Evolutionary conservation across 148 eudicot species (phyloP), one percentile per base, ranked within the genome.

Genomic region (Vaccinium vitisidaea): DNA sequence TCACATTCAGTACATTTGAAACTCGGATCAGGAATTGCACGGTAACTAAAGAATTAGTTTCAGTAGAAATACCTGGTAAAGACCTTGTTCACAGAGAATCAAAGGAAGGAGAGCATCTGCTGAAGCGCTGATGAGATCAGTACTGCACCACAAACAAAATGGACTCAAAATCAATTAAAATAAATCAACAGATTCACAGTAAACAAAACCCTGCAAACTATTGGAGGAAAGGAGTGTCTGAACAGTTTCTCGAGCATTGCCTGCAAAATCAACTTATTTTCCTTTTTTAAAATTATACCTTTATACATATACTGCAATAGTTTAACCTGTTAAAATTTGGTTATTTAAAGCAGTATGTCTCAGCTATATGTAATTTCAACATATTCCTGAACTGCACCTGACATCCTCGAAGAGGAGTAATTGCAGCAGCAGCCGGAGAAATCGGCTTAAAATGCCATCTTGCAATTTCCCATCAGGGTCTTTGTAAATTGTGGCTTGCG

Each of bases 21-120:
- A 75, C 54, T 21, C 5, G 19, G 23, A 81, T 65, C 27, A 25
- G 58, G 65, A 61, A 23, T 81, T 83, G 53, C 13, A 21, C 21
- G 23, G 36, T 75, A 19, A 75, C 75, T 50, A 36, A 6, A 81
- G 11, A 23, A 55, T 7, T 63, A 50, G 3, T 63, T 49, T 5
- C 2, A 75, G 63, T 23, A 65, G 61, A 67, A 19, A 76, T 91
- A 95, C 99, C 98, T 97, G 98, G 86, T 92, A 97, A 83, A 94
- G 91, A 61, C 77, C 87, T 73, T 93, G 99, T 83, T 97, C 99
- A 84, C 98, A 94, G 59, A 97, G 94, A 87, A 97, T 95, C 86
- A 97, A 82, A 1, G 98, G 98, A 86, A 97, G 92, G 52, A 97
- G 92, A 86, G 98, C 99, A 91, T 95, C 98, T 18, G 99, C 99